Base-by-base conservation (phyloP, 208 protist genomes). In the Leishmania major region DNA sequence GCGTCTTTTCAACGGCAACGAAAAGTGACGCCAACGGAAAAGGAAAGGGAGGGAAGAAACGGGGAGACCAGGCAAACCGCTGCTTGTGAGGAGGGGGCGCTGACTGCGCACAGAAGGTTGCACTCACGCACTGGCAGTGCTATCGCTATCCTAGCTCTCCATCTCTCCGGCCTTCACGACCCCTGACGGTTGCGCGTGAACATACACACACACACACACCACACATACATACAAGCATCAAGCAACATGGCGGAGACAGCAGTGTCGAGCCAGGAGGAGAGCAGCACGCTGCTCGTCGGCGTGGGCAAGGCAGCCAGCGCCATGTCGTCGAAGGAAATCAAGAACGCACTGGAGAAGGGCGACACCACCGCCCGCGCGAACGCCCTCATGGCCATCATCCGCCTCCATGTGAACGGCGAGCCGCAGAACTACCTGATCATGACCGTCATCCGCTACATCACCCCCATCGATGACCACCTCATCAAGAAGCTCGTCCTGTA, bases 401-500 rank as follows among this genome's bases (percentile, higher is more conserved):
- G 94, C 7, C 92, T 98, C 8, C 96, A 98, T 78, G 82, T 99
- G 43, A 99, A 98, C 83, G 99, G 99, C 45, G 98, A 99, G 87
- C 86, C 95, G 75, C 94, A 99, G 82, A 97, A 97, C 64, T 93
- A 98, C 78, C 92, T 99, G 78, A 96, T 99, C 73, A 99, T 99
- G 99, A 87, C 95, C 25, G 94, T 99, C 57, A 99, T 99, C 71
- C 96, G 95, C 76, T 99, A 97, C 88, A 93, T 99, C 81, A 97
- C 98, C 60, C 98, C 98, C 19, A 79, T 95, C 49, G 95, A 96
- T 80, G 92, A 98, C 79, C 93, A 98, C 81, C 80, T 92, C 73
- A 91, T 99, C 70, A 99, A 99, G 86, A 99, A 99, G 87, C 89
- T 99, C 11, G 91, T 99, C 6, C 87, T 99, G 17, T 97, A 99